These are phyloP conservation scores for Coemansia furcata DNA, from an alignment of 192 early-diverging fungal species.

Conservation along the genomic window DNA sequence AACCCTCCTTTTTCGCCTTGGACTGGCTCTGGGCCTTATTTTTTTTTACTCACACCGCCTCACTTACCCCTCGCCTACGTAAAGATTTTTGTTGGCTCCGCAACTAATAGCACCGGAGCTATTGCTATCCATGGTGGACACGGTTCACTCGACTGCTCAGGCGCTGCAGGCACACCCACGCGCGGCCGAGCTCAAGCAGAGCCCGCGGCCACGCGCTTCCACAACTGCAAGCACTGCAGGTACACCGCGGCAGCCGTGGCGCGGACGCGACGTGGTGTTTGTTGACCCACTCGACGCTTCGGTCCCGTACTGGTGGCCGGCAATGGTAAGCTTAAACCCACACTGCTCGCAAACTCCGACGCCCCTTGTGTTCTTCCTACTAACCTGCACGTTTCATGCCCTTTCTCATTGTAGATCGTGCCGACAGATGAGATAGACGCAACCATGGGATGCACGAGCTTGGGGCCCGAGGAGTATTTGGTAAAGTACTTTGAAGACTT, in stretches of 20 bases:
- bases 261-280: conserved; percentile 59
- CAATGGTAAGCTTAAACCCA: conserved; percentile 43
- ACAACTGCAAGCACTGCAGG: not conserved
- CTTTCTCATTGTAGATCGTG: conserved; percentile 36
- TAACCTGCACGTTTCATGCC: not conserved
- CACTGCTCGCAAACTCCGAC: not conserved
- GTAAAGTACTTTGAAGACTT: conserved; percentile 58
- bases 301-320: conserved; percentile 66
- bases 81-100: not conserved
- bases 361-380: not conserved
- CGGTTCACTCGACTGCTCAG: not conserved
- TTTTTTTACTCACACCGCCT: not conserved
- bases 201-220: not conserved
- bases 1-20: not conserved
- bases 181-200: conserved; percentile 8
- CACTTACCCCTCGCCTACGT: not conserved
- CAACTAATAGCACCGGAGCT: not conserved
- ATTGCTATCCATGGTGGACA: not conserved
- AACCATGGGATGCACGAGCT: conserved; percentile 42
- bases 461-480: conserved; percentile 39
- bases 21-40: not conserved
- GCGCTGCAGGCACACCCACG: not conserved
- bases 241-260: conserved; percentile 23
- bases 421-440: conserved; percentile 53
- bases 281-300: conserved; percentile 62